Base-by-base conservation (phyloP, 2,329 filamentous ascomycete genomes). In the Periconia sp. region DNA sequence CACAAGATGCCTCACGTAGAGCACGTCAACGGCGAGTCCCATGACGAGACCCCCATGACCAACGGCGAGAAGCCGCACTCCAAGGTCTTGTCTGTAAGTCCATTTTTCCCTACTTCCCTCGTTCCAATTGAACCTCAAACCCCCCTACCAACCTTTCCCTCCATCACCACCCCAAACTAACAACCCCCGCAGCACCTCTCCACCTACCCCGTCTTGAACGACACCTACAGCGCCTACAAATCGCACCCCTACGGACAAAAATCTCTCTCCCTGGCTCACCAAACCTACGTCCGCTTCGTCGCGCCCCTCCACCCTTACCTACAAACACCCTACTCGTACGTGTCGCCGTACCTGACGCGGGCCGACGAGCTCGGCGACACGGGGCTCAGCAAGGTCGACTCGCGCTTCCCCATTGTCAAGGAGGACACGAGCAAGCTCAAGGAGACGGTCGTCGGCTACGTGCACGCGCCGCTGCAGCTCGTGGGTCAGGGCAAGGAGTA, bases 321-420 rank as follows among this genome's bases (percentile, higher is more conserved):
- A 65, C 76, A 85, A 65, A 89, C 84, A 64, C 92, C 92, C 35
- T 93, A 91, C 79, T 82, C 84, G 69, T 94, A 90, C 73, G 83
- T 96, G 59, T 86, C 87, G 49, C 92, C 93, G 1, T 97, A 97
- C 76, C 83, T 96, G 61, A 81, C 85, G 72, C 91, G 87, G 74
- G 92, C 87, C 68, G 94, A 97, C 73, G 74, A 70, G 63, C 64
- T 75, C 18, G 73, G 70, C 59, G 73, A 76, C 60, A 62, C 55
- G 13, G 65, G 68, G 18, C 71, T 76, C 49, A 63, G 60, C 27
- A 70, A 70, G 41, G 60, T 76, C 45, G 74, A 76, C 56, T 54
- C 63, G 35, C 63, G 62, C 45, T 71, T 76, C 46, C 74, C 74
- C 49, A 74, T 75, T 42, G 78, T 81, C 59, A 81, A 79, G 71